Evolutionary conservation across 2,329 filamentous ascomycete species (phyloP).

Genomic region (Ilyonectria robusta): DNA sequence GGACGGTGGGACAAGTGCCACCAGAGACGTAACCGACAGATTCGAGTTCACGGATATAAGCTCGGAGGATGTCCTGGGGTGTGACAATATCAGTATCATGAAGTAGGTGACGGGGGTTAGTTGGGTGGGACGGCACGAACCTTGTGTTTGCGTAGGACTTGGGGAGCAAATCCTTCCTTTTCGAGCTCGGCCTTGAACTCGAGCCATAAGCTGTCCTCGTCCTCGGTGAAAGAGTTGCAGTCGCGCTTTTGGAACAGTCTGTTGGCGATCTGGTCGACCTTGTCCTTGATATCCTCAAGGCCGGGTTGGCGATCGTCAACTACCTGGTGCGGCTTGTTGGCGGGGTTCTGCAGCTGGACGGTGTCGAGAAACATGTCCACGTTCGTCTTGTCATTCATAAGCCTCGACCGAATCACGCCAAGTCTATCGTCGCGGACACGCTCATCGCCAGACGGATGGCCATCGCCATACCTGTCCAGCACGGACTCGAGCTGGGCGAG

Average conservation of each 20-base stretch:
- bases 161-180: constrained; percentile 69
- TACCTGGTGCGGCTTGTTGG: constrained; percentile 53
- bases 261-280: constrained; percentile 70
- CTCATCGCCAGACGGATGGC: constrained; percentile 44
- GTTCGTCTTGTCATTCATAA: constrained; percentile 66
- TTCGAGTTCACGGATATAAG: constrained; percentile 73
- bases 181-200: constrained; percentile 72
- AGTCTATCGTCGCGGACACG: constrained; percentile 56
- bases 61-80: constrained; percentile 68
- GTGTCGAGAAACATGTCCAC: constrained; percentile 71
- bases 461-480: constrained; percentile 62
- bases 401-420: constrained; percentile 59
- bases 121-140: constrained; percentile 55
- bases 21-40: constrained; percentile 61
- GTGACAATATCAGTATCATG: constrained; percentile 11
- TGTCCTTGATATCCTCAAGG: constrained; percentile 70
- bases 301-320: constrained; percentile 56
- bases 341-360: constrained; percentile 66
- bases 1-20: constrained; percentile 63
- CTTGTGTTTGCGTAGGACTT: constrained; percentile 70
- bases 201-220: constrained; percentile 70
- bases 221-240: constrained; percentile 56
- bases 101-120: constrained; percentile 11
- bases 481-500: constrained; percentile 69
- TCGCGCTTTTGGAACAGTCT: constrained; percentile 63